Evolutionary conservation across 495 filamentous ascomycete species (phyloP).

Genomic region (Neurospora tetrasperma): DNA sequence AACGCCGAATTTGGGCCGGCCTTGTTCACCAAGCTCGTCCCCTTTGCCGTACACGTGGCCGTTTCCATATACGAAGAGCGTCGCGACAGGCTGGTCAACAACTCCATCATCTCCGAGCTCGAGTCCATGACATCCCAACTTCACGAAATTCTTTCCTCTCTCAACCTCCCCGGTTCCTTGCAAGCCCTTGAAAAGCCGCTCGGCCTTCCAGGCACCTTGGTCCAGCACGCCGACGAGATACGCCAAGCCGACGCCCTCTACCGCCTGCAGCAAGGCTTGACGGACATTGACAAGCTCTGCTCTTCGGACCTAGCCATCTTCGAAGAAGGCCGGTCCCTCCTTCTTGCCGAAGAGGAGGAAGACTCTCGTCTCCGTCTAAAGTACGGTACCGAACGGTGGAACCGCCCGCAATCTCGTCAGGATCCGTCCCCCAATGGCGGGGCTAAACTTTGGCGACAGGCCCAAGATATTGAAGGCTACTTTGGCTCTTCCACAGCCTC

Average conservation of each 20-base stretch:
- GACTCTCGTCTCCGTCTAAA: conserved; percentile 64
- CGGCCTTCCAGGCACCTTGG: conserved; percentile 73
- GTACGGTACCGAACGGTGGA: conserved; percentile 85
- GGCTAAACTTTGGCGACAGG: conserved; percentile 63
- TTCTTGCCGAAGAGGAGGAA: conserved; percentile 72
- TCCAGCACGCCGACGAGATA: conserved; percentile 89
- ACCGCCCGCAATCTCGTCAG: conserved; percentile 50
- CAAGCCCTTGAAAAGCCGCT: conserved; percentile 94
- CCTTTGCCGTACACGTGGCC: conserved; percentile 90
- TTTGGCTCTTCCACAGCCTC: conserved; percentile 75
- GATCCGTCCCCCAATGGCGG: conserved; percentile 47
- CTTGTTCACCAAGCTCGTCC: conserved; percentile 84
- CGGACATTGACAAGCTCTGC: conserved; percentile 80
- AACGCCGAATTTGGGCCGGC: conserved; percentile 64
- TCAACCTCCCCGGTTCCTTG: conserved; percentile 86
- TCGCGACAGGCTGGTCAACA: conserved; percentile 78
- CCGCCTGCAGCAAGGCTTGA: conserved; percentile 62
- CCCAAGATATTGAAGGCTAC: conserved; percentile 75
- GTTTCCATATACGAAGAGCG: conserved; percentile 92
- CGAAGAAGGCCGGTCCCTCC: conserved; percentile 66
- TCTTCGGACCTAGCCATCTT: conserved; percentile 62
- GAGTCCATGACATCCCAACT: conserved; percentile 72
- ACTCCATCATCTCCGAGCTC: conserved; percentile 71
- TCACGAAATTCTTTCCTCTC: conserved; percentile 67
- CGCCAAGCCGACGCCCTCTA: conserved; percentile 82